These are phyloP conservation scores for Cantharellus cinnabarinus DNA, from an alignment of 768 basidiomycete genomes.

Conservation along the genomic window DNA sequence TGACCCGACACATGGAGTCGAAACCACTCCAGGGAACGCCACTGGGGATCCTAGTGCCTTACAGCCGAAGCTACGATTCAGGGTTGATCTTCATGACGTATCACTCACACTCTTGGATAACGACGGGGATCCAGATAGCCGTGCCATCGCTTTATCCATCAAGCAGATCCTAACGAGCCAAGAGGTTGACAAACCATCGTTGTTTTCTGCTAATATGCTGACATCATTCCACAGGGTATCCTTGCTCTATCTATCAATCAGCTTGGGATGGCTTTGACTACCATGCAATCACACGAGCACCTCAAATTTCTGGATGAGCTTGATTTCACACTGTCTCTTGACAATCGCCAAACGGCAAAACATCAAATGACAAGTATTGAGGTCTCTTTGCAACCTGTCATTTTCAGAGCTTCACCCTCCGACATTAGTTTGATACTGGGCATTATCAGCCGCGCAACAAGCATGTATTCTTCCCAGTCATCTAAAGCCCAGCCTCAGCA, in stretches of 20 bases:
- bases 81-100: conserved; percentile 77
- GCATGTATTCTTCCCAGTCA: conserved; percentile 31
- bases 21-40: conserved; percentile 7
- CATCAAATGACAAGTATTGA: conserved; percentile 72
- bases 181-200: conserved; percentile 34
- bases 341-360: conserved; percentile 49
- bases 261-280: conserved; percentile 83
- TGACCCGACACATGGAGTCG: not conserved
- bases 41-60: conserved; percentile 1
- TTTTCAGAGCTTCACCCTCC: conserved; percentile 87
- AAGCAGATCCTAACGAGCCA: conserved; percentile 74
- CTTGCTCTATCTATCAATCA: conserved; percentile 58
- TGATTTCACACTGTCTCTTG: conserved; percentile 70
- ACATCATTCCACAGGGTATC: conserved; percentile 34
- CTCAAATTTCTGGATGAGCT: conserved; percentile 88
- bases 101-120: conserved; percentile 77
- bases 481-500: too few species aligned
- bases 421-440: conserved; percentile 78
- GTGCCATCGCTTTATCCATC: conserved; percentile 73
- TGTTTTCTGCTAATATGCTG: not conserved
- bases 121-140: conserved; percentile 55
- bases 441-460: conserved; percentile 72
- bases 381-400: conserved; percentile 55
- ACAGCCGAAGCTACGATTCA: conserved; percentile 28
- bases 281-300: conserved; percentile 64